Conservation (phyloP, 306 rosid species). For the Parietaria judaica region DNA sequence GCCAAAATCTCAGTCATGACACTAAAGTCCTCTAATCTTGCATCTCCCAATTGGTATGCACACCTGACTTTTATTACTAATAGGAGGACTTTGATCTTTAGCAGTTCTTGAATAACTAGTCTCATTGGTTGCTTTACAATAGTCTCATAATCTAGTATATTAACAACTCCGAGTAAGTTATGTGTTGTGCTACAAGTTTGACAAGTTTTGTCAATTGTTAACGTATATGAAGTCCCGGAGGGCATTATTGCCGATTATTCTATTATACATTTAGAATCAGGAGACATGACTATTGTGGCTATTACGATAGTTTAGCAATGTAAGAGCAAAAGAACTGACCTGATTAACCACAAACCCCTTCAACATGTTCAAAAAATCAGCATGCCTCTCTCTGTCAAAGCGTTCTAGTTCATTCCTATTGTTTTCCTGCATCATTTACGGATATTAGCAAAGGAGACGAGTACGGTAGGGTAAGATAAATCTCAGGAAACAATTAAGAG, state of each 20-base stretch:
- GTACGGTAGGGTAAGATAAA: background rate
- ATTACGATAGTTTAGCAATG: background rate
- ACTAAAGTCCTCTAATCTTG: background rate
- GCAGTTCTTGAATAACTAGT: too few relatives aligned
- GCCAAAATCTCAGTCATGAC: background rate
- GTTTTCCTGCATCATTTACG: conserved; percentile 56
- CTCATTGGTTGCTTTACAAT: too few relatives aligned
- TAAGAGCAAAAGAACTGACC: conserved; percentile 34
- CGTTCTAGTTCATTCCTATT: conserved; percentile 87
- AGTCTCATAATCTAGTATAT: too few relatives aligned
- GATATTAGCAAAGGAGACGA: background rate
- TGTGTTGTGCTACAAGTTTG: too few relatives aligned
- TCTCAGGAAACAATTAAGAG: background rate
- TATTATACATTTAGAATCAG: too few relatives aligned
- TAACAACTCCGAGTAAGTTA: too few relatives aligned
- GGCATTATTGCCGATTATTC: too few relatives aligned
- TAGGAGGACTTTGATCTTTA: too few relatives aligned
- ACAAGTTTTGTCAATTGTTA: too few relatives aligned
- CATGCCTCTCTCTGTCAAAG: conserved; percentile 65
- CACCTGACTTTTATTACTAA: too few relatives aligned
- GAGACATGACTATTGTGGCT: background rate
- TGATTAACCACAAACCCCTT: conserved; percentile 84
- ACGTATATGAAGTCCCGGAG: too few relatives aligned
- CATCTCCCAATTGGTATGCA: too few relatives aligned
- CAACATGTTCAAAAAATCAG: conserved; percentile 80